Base-by-base conservation (phyloP, 2,329 filamentous ascomycete genomes). In the Coniochaeta sp. region DNA sequence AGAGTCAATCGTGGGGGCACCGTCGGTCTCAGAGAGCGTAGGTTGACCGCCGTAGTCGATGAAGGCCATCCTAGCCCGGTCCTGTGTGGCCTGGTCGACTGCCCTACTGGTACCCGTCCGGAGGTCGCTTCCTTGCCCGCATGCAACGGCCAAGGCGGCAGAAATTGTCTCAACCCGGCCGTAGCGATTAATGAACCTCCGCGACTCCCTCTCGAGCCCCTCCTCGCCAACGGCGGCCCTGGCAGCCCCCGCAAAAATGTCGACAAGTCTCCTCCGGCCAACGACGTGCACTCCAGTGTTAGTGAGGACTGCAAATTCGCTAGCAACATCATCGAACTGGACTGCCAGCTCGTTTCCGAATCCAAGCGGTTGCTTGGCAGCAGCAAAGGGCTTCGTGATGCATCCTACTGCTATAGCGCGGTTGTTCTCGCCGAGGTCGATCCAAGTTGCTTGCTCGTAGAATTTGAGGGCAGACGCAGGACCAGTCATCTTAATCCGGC, bases 341-440 rank as follows among this genome's bases (percentile, higher is more conserved):
- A 95, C 87, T 1, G 94, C 90, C 52, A 97, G 75, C 69, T 99
- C 94, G 60, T 99, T 99, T 10, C 92, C 91, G 61, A 96, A 97
- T 0, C 91, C 92, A 20, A 83, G 65, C 0, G 89, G 87, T 24
- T 82, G 79, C 10, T 71, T 71, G 0, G 83, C 78, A 9, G 87
- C 87, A 14, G 83, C 78, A 59, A 91, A 92, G 0, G 87, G 81
- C 48, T 80, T 78, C 1, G 86, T 89, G 26, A 90, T 82, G 12
- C 91, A 70, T 2, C 91, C 90, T 52, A 96, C 81, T 58, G 88
- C 89, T 64, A 95, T 85, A 6, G 86, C 84, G 30, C 78, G 79
- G 61, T 88, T 77, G 8, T 60, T 83, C 1, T 53, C 54, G 24
- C 83, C 83, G 18, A 99, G 75, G 3, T 85, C 81, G 30, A 96